Base-by-base conservation (phyloP, 306 rosid genomes). In the Casuarina equisetifolia region DNA sequence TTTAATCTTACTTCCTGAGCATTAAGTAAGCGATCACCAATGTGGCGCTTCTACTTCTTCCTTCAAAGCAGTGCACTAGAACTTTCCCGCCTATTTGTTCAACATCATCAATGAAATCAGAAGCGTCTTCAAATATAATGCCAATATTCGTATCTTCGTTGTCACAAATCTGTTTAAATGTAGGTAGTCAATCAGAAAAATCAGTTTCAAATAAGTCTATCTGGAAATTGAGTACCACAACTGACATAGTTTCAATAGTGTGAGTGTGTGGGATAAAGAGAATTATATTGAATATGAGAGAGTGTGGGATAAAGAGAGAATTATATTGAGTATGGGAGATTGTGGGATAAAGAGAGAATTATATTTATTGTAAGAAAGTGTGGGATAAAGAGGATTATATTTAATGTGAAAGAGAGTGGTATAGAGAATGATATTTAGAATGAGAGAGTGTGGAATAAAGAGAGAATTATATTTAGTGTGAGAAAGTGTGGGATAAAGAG, bases 1-100 rank as follows among this genome's bases (percentile, higher is more conserved):
- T 69, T 77, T 79, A 74, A 78, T 84, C 97, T 87, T 90, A 92
- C 99, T 95, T 95, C 73, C 88, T 88, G 82, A 92, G 91, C 94
- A 95, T 92, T 40, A 92, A 86, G 94, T 91, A 92, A 39, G 99
- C 99, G 72, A 95, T 89, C 81, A 95, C 97, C 76, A 91, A 67
- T 0, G 97, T 90, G 54, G 90, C 97, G 81, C 99, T 95, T 88
- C 99, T 86, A 85, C 99, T 95, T 84, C 68, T 95, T 58, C 99
- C 99, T 79, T 95, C 99, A 80, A 95, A 95, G 88, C 99, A 95
- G 78, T 95, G 99, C 62, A 95, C 99, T 61, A 95, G 79, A 63
- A 95, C 89, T 84, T 72, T 92, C 73, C 91, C 97, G 20, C 93
- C 90, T 7, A 13, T 79, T 84, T 85, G 85, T 75, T 95, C 99